Evolutionary conservation across 352 stramenopile genomes (phyloP).

Genomic region (Phytophthora aleatoria): DNA sequence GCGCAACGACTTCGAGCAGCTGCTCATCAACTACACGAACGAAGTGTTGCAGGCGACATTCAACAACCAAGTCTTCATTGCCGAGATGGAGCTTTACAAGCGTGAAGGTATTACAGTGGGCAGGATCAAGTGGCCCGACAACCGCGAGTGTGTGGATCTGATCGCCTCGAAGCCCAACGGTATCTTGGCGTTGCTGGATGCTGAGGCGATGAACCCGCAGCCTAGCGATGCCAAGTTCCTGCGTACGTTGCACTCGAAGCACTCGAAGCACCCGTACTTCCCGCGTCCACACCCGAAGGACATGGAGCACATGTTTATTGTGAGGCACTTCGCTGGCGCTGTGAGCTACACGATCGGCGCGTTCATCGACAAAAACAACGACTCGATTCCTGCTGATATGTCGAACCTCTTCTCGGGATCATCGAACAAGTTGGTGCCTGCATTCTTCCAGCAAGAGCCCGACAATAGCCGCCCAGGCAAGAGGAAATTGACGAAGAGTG

Average conservation of each 20-base stretch:
- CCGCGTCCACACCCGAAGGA: conserved; percentile 86
- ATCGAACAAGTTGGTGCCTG: conserved; percentile 59
- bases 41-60: conserved; percentile 88
- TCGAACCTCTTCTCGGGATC: conserved; percentile 79
- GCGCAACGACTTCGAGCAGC: conserved; percentile 91
- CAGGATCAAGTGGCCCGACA: conserved; percentile 92
- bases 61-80: conserved; percentile 91
- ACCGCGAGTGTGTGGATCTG: conserved; percentile 91
- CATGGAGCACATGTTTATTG: conserved; percentile 90
- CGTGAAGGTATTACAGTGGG: conserved; percentile 90
- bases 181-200: conserved; percentile 84
- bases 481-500: conserved; percentile 78
- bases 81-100: conserved; percentile 91
- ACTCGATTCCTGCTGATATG: conserved; percentile 88
- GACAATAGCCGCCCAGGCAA: conserved; percentile 63
- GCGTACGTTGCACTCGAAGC: conserved; percentile 81
- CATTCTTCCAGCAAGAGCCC: conserved; percentile 75
- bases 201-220: conserved; percentile 90
- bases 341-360: conserved; percentile 90
- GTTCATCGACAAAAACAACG: conserved; percentile 94
- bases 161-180: conserved; percentile 84
- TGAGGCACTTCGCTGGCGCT: conserved; percentile 89
- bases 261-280: conserved; percentile 88
- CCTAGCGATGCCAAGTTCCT: conserved; percentile 90
- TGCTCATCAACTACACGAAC: conserved; percentile 93